phyloP scores from a whole-genome alignment of 2,329 filamentous ascomycete species.

The Botrytis byssoidea region DNA sequence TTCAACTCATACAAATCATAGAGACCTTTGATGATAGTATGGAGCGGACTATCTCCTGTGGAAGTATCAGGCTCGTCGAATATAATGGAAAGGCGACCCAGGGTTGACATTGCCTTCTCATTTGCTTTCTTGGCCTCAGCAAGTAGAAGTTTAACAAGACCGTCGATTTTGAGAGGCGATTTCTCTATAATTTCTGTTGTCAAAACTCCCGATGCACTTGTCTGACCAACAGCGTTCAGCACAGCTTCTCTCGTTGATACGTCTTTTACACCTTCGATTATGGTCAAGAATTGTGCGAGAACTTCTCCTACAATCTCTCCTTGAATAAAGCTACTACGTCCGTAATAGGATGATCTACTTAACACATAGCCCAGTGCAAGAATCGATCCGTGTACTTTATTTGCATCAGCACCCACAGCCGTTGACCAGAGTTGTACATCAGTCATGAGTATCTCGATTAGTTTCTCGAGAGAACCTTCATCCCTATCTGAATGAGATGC shows the following conservation, averaged over 20 bases:
- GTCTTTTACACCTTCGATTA: constrained; percentile 55
- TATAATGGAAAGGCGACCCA: constrained; percentile 74
- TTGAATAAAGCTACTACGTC: constrained; percentile 39
- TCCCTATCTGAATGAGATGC: constrained; percentile 60
- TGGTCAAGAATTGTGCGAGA: constrained; percentile 47
- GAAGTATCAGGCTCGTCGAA: constrained; percentile 46
- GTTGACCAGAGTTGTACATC: constrained; percentile 49
- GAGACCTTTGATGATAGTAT: constrained; percentile 63
- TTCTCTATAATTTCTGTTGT: constrained; percentile 28
- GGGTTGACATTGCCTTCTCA: constrained; percentile 75
- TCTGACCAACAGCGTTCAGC: constrained; percentile 57
- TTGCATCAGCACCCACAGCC: constrained; percentile 58
- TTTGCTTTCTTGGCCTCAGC: constrained; percentile 74
- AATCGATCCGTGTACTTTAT: constrained; percentile 60
- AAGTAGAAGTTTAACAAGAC: constrained; percentile 60
- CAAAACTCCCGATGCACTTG: constrained; percentile 58
- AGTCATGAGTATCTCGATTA: constrained; percentile 48
- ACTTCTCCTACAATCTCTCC: constrained; percentile 44
- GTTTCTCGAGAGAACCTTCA: constrained; percentile 43
- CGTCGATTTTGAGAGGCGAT: constrained; percentile 26
- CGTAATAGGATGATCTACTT: constrained; percentile 55
- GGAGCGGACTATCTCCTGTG: constrained; percentile 43
- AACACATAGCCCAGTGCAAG: constrained; percentile 57
- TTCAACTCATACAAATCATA: constrained; percentile 80
- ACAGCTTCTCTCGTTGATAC: constrained; percentile 55